A percentile compares a stretch with the other conserved stretches of the same genome.
These are phyloP conservation scores for Colletotrichum abscissum DNA, from an alignment of 2,329 filamentous ascomycete genomes.

Conservation along the genomic window DNA sequence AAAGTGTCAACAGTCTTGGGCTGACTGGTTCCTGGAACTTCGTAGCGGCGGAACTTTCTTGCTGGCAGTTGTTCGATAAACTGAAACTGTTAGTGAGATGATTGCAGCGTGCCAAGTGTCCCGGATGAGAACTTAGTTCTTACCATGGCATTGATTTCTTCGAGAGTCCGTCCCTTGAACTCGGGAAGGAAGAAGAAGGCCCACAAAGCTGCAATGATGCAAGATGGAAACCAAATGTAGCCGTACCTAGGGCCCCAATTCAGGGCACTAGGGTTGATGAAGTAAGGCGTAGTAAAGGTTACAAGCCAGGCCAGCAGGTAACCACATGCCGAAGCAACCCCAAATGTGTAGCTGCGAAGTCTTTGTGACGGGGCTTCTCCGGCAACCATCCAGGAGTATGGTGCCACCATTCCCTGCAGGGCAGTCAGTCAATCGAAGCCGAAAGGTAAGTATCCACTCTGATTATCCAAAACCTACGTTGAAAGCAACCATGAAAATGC, in stretches of 20 bases:
- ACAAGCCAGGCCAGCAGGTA: slow-evolving; percentile 63
- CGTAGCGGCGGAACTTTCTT: not conserved
- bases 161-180: slow-evolving; percentile 44
- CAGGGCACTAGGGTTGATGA: slow-evolving; percentile 61
- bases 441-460: not conserved
- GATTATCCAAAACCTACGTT: not conserved
- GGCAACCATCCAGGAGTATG: slow-evolving; percentile 63
- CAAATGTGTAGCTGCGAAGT: slow-evolving; percentile 63
- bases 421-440: not conserved
- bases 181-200: slow-evolving; percentile 53
- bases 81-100: not conserved
- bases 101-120: not conserved
- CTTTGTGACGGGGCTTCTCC: slow-evolving; percentile 65
- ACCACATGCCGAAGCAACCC: slow-evolving; percentile 57
- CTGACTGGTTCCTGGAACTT: not conserved
- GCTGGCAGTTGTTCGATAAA: not conserved
- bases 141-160: not conserved
- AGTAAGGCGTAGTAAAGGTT: slow-evolving; percentile 65
- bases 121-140: not conserved
- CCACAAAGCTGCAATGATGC: slow-evolving; percentile 44
- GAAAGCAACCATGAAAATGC: not conserved
- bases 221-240: slow-evolving; percentile 59
- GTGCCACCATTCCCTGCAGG: slow-evolving; percentile 39
- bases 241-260: slow-evolving; percentile 64
- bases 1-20: not conserved